These are phyloP conservation scores for Pyrenochaeta sp. DNA, from an alignment of 2,329 filamentous ascomycete genomes.

Conservation along the genomic window DNA sequence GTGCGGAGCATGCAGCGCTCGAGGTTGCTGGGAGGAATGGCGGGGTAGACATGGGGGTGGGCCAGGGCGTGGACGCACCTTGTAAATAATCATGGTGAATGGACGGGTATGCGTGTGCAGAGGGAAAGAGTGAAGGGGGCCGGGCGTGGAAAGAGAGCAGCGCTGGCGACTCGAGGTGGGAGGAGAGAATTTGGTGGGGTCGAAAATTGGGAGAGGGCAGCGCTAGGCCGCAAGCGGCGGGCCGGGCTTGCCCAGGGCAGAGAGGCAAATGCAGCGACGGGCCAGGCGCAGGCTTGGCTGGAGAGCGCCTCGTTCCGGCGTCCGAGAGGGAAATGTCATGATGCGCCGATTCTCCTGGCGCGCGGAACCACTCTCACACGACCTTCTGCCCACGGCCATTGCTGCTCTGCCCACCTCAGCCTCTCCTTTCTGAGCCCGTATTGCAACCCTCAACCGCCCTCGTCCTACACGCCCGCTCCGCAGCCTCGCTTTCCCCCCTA, in stretches of 20 bases:
- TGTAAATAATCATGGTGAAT: conserved; percentile 65
- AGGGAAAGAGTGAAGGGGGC: conserved; percentile 19
- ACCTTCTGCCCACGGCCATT: conserved; percentile 22
- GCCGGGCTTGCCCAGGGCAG: conserved; percentile 2
- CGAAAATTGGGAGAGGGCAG: conserved; percentile 27
- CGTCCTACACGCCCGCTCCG: not conserved
- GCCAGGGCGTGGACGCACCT: conserved; percentile 51
- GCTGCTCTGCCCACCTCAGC: conserved; percentile 41
- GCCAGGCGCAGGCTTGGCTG: not conserved
- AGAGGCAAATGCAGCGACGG: conserved; percentile 8
- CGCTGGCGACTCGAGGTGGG: conserved; percentile 20
- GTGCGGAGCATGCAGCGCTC: conserved; percentile 11
- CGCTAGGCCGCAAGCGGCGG: conserved; percentile 12
- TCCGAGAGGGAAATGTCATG: conserved; percentile 27
- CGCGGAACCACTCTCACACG: conserved; percentile 42
- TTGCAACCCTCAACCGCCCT: not conserved
- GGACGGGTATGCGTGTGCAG: conserved; percentile 8
- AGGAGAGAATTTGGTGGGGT: conserved; percentile 36
- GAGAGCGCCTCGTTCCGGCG: conserved; percentile 4
- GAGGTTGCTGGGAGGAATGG: conserved; percentile 26
- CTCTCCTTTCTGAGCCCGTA: conserved; percentile 42
- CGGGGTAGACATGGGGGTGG: conserved; percentile 35
- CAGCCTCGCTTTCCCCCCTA: conserved; percentile 30
- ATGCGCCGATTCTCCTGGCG: conserved; percentile 25
- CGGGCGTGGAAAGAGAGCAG: conserved; percentile 19